These are phyloP conservation scores for Orbilia javanica DNA, from an alignment of 2,329 filamentous ascomycete genomes.

Conservation along the genomic window DNA sequence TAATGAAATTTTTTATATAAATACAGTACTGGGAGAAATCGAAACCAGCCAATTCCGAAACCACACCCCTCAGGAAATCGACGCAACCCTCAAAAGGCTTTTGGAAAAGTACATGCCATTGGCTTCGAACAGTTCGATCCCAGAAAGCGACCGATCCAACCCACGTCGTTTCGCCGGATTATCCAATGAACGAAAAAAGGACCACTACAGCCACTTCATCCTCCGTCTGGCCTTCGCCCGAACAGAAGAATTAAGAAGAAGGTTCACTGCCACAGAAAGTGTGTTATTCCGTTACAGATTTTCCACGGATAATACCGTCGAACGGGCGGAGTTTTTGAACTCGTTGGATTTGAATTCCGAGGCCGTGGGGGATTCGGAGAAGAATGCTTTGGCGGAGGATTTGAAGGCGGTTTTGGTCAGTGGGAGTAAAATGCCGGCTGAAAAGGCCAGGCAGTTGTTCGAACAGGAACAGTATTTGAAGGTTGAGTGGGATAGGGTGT, in stretches of 20 bases:
- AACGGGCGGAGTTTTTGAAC: conserved; percentile 81
- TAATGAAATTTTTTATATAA: too few relatives aligned
- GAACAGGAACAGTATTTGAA: conserved; percentile 95
- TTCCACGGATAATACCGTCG: conserved; percentile 78
- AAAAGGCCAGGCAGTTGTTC: conserved; percentile 62
- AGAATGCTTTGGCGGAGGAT: conserved; percentile 70
- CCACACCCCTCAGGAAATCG: conserved; percentile 83
- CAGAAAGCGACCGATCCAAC: conserved; percentile 67
- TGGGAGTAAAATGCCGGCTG: conserved; percentile 63
- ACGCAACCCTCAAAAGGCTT: conserved; percentile 83
- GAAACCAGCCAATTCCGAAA: conserved; percentile 97
- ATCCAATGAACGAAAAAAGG: conserved; percentile 80
- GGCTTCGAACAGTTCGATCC: conserved; percentile 77
- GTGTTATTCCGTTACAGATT: conserved; percentile 89
- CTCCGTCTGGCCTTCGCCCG: conserved; percentile 90
- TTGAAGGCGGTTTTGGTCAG: conserved; percentile 64
- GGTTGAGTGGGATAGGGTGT: conserved; percentile 93
- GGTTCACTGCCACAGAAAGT: conserved; percentile 88
- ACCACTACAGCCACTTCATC: conserved; percentile 98
- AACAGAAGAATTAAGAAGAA: conserved; percentile 87
- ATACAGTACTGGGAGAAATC: conserved; percentile 82
- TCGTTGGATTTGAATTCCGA: conserved; percentile 87
- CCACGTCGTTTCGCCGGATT: conserved; percentile 23
- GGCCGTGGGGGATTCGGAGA: conserved; percentile 82
- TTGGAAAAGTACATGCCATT: conserved; percentile 89